Evolutionary conservation across 192 early-diverging fungal genomes (phyloP).

Genomic region (Phycomyces blakesleeanus): DNA sequence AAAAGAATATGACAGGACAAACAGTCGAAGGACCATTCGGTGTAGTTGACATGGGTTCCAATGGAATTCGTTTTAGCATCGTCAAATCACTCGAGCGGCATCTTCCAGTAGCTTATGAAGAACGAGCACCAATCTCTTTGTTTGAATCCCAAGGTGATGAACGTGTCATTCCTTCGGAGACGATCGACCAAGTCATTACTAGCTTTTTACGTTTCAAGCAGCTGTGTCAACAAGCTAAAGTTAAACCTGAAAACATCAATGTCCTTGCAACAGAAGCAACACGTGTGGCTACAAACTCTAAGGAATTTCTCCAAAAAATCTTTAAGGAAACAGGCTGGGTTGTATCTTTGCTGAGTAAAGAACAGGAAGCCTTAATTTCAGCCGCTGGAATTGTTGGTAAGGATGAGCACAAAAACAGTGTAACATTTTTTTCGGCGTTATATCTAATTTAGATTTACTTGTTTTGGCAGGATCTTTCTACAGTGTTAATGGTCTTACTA

Average conservation of each 20-base stretch:
- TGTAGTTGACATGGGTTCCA: conserved; percentile 57
- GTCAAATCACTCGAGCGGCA: conserved; percentile 42
- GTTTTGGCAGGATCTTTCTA: conserved; percentile 39
- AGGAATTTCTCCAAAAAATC: conserved; percentile 41
- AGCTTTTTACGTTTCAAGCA: conserved; percentile 51
- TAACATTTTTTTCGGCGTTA: too few relatives aligned
- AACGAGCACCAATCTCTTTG: conserved; percentile 52
- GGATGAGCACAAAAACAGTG: too few relatives aligned
- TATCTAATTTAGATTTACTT: background rate
- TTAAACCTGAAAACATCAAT: conserved; percentile 35
- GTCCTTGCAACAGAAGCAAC: conserved; percentile 58
- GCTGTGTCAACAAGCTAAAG: conserved; percentile 38
- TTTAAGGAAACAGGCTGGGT: conserved; percentile 41
- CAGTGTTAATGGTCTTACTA: conserved; percentile 47
- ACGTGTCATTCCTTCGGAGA: conserved; percentile 38
- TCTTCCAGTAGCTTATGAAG: conserved; percentile 51
- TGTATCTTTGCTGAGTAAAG: conserved; percentile 38
- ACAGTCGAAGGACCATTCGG: conserved; percentile 33
- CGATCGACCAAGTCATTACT: conserved; percentile 44
- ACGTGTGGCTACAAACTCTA: conserved; percentile 45
- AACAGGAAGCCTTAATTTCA: conserved; percentile 49
- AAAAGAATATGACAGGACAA: background rate
- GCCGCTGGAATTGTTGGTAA: conserved; percentile 49
- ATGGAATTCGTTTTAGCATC: conserved; percentile 57
- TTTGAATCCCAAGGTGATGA: conserved; percentile 43